A percentile compares a stretch with the other conserved stretches of the same genome.
Conservation (phyloP, 139 green algal species). For the Trebouxia sp. region DNA sequence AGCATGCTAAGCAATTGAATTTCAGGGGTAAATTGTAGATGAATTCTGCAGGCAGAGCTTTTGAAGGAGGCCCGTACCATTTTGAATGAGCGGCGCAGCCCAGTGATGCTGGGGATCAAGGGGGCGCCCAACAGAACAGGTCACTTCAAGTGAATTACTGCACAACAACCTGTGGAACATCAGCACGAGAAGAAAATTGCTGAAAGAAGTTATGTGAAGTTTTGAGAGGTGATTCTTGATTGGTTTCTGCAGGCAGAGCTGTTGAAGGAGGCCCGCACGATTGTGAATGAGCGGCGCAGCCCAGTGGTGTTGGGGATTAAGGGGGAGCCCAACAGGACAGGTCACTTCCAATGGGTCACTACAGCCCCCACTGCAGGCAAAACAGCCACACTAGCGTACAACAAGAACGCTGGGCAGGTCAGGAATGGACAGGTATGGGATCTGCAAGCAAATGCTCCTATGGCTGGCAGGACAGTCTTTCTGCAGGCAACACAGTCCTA, state of each 20-base stretch:
- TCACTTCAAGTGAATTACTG: conserved; percentile 55
- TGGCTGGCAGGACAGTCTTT: no score
- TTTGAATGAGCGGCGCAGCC: conserved; percentile 50
- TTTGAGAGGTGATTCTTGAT: neutral
- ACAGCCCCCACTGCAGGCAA: conserved; percentile 42
- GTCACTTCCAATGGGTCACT: conserved; percentile 58
- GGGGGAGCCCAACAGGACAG: conserved; percentile 21
- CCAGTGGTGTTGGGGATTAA: conserved; percentile 38
- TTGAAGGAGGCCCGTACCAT: conserved; percentile 44
- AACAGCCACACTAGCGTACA: conserved; percentile 57
- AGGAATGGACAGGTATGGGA: neutral
- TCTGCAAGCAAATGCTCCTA: no score
- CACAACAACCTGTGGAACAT: no score
- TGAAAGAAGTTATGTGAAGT: no score
- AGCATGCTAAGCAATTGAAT: no score
- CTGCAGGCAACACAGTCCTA: no score
- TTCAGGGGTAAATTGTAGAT: neutral
- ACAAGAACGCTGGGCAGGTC: conserved; percentile 49
- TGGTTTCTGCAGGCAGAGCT: conserved; percentile 15
- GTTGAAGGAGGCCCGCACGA: conserved; percentile 42
- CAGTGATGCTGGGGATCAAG: conserved; percentile 32
- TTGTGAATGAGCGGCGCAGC: conserved; percentile 57
- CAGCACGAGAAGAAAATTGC: no score
- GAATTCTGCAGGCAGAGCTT: neutral
- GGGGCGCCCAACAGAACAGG: conserved; percentile 13